phyloP scores from a whole-genome alignment of 2,329 filamentous ascomycete genomes.

The Pseudopithomyces chartarum region DNA sequence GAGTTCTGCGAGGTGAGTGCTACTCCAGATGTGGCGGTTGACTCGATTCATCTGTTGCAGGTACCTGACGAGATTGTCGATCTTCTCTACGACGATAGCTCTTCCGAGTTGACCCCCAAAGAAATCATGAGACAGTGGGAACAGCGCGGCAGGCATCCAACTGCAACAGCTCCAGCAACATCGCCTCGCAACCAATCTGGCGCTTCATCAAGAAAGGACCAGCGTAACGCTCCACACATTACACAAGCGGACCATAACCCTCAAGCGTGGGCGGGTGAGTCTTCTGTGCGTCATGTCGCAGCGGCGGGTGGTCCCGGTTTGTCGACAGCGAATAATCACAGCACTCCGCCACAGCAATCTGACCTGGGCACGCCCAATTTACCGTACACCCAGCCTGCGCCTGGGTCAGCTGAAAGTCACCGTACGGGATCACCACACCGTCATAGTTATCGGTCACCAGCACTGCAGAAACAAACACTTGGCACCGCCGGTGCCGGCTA shows the following conservation, averaged over 20 bases:
- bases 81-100: conserved; percentile 82
- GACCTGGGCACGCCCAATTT: conserved; percentile 41
- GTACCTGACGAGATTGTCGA: conserved; percentile 91
- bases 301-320: conserved; percentile 28
- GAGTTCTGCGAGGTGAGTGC: conserved; percentile 90
- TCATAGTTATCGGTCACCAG: conserved; percentile 45
- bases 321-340: conserved; percentile 25
- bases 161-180: conserved; percentile 56
- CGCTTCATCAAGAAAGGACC: conserved; percentile 59
- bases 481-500: conserved; percentile 45
- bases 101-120: conserved; percentile 90
- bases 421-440: conserved; percentile 44
- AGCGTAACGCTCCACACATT: conserved; percentile 59
- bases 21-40: not conserved
- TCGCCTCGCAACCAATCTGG: conserved; percentile 41
- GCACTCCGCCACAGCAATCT: conserved; percentile 33
- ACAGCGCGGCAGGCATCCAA: conserved; percentile 72
- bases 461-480: conserved; percentile 42
- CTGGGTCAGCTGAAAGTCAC: conserved; percentile 40
- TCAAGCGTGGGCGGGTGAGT: conserved; percentile 80
- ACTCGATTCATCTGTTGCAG: conserved; percentile 55
- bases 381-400: conserved; percentile 39
- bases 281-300: conserved; percentile 75
- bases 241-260: conserved; percentile 88
- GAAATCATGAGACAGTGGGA: conserved; percentile 95